phyloP scores from a whole-genome alignment of 2,329 filamentous ascomycete genomes.

The Anthostomella pinea region DNA sequence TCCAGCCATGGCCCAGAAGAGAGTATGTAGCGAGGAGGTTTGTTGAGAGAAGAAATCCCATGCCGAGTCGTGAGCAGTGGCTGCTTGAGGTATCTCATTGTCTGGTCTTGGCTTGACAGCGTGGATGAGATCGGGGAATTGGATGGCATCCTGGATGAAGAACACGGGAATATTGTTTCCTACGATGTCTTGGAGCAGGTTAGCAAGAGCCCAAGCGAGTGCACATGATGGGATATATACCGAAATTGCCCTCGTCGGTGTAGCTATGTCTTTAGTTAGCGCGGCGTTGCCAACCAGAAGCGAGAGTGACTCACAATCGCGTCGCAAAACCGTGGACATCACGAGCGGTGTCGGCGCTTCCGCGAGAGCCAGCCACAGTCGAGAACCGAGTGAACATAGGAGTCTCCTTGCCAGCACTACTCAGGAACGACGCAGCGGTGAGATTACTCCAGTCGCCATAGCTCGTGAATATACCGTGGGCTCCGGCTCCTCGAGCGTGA shows the following conservation, averaged over 20 bases:
- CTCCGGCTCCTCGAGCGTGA: conserved; percentile 55
- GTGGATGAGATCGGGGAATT: conserved; percentile 45
- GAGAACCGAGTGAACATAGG: conserved; percentile 58
- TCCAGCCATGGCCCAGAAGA: conserved; percentile 53
- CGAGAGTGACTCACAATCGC: conserved; percentile 40
- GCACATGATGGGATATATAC: no score
- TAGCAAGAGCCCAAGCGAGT: neutral
- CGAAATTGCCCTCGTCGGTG: conserved; percentile 65
- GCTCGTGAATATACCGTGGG: conserved; percentile 59
- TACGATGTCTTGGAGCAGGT: conserved; percentile 10
- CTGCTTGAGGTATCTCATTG: conserved; percentile 40
- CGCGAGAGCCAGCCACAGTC: conserved; percentile 58
- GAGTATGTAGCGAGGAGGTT: conserved; percentile 37
- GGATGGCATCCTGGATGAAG: conserved; percentile 46
- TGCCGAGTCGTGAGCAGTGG: conserved; percentile 49
- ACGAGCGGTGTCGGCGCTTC: conserved; percentile 57
- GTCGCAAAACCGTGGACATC: conserved; percentile 64
- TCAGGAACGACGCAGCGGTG: conserved; percentile 59
- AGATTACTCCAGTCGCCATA: conserved; percentile 61
- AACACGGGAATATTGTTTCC: conserved; percentile 32
- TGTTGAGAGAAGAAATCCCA: conserved; percentile 53
- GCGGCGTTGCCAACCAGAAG: no score
- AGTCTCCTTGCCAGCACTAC: conserved; percentile 50
- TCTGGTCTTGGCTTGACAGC: conserved; percentile 43
- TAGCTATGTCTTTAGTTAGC: conserved; percentile 36